Percentiles rank a stretch among this genome's conserved stretches.
Conservation (phyloP, 768 basidiomycete genomes). For the Lactarius hengduanensis region DNA sequence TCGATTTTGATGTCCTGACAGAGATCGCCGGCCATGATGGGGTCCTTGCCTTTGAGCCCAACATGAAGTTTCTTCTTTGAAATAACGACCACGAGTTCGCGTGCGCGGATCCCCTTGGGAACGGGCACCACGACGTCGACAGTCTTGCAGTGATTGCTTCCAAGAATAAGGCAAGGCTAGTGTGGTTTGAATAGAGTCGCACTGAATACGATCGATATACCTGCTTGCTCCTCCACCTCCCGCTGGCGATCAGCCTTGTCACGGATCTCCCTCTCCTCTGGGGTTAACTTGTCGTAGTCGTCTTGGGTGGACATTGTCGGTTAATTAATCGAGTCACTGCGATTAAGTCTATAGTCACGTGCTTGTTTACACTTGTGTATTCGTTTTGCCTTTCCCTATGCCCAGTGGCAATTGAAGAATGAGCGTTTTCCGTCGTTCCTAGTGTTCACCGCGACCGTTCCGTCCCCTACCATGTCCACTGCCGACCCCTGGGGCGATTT, state of each 20-base stretch:
- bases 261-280: conserved; percentile 69
- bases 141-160: conserved; percentile 86
- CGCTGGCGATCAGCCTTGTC: conserved; percentile 68
- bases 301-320: conserved; percentile 34
- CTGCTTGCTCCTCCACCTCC: conserved; percentile 80
- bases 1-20: conserved; percentile 94
- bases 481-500: conserved; percentile 68
- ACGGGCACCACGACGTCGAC: conserved; percentile 83
- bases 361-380: conserved; percentile 40
- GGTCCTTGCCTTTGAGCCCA: conserved; percentile 80
- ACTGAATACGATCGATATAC: conserved; percentile 46
- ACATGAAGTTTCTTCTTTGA: conserved; percentile 82
- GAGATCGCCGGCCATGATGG: conserved; percentile 85
- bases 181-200: conserved; percentile 25
- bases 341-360: conserved; percentile 15
- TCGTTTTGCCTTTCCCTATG: conserved; percentile 11
- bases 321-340: not conserved
- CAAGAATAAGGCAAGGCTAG: conserved; percentile 87
- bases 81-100: conserved; percentile 69
- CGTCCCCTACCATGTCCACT: conserved; percentile 50
- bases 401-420: conserved; percentile 1
- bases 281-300: conserved; percentile 73
- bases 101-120: conserved; percentile 81
- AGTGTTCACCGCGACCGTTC: not conserved
- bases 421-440: not conserved